These are phyloP conservation scores for Agarophyton chilense DNA, from an alignment of 23 red algal genomes.

Conservation along the genomic window DNA sequence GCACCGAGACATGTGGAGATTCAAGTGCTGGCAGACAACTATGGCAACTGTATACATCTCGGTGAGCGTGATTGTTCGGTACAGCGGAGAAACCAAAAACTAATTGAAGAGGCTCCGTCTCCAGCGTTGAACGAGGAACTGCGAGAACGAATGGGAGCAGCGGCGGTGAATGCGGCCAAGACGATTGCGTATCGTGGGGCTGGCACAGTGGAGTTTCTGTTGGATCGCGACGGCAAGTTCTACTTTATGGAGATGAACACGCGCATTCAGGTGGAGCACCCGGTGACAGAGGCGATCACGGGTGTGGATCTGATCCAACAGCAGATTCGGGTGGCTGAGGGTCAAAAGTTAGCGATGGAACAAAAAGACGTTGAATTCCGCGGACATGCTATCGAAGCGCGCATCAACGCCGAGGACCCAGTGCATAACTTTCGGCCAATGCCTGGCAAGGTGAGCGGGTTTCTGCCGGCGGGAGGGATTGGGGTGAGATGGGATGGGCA, in stretches of 20 bases:
- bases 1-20: conserved; percentile 91
- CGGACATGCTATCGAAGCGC: conserved; percentile 91
- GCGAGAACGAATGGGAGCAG: conserved; percentile 72
- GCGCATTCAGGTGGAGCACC: conserved; percentile 98
- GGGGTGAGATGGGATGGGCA: conserved; percentile 93
- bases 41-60: conserved; percentile 85
- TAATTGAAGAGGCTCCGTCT: conserved; percentile 94
- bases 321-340: conserved; percentile 93
- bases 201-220: conserved; percentile 97
- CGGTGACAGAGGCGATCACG: conserved; percentile 95
- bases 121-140: conserved; percentile 71
- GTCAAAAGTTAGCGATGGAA: conserved; percentile 63
- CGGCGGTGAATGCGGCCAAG: conserved; percentile 88
- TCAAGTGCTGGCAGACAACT: conserved; percentile 91
- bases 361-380: conserved; percentile 73
- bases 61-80: conserved; percentile 95
- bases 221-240: conserved; percentile 76
- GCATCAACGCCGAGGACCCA: conserved; percentile 94
- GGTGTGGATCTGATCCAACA: conserved; percentile 90
- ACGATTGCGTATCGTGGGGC: conserved; percentile 90
- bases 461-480: conserved; percentile 85
- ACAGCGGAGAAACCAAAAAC: conserved; percentile 94
- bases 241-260: conserved; percentile 99
- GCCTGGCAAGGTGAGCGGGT: conserved; percentile 79
- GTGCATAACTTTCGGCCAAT: conserved; percentile 91